A percentile compares a stretch with the other conserved stretches of the same genome.
Evolutionary conservation across 108 stramenopile species (phyloP).

Genomic region (Conticribra guillardii): DNA sequence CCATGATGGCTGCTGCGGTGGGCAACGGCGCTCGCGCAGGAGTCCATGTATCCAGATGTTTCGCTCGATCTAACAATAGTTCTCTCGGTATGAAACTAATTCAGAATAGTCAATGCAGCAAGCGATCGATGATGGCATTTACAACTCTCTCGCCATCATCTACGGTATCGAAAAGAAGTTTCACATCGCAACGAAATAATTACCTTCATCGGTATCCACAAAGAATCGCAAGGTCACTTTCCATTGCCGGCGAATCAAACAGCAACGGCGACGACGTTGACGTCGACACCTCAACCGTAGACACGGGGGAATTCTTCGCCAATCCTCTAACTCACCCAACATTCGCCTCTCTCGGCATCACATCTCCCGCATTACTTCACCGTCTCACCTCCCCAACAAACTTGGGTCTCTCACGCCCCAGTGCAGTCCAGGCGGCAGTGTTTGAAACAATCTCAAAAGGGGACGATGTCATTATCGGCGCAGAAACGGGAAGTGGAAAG

Average conservation of each 20-base stretch:
- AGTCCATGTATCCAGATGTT: background rate
- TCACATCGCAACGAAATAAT: too few relatives aligned
- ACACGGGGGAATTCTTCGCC: constrained; percentile 10
- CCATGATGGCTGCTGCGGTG: background rate
- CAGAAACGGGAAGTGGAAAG: constrained; percentile 96
- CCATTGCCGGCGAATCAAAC: background rate
- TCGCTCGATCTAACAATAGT: background rate
- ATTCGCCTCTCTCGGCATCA: constrained; percentile 75
- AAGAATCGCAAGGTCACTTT: background rate
- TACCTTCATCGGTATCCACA: too few relatives aligned
- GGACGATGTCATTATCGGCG: constrained; percentile 83
- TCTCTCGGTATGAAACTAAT: background rate
- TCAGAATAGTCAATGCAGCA: too few relatives aligned
- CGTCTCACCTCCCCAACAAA: constrained; percentile 56
- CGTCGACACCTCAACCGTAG: background rate
- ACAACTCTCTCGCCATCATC: too few relatives aligned
- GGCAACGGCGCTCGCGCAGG: background rate
- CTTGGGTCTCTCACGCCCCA: constrained; percentile 57
- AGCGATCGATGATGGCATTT: too few relatives aligned
- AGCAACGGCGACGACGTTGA: background rate
- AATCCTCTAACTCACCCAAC: constrained; percentile 23
- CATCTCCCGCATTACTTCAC: constrained; percentile 63
- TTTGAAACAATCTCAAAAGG: constrained; percentile 53
- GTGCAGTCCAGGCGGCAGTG: constrained; percentile 75
- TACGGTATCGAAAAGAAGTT: too few relatives aligned